Evolutionary conservation across 148 eudicot genomes (phyloP), one percentile per base, ranked within the genome.

Genomic region (Vaccinium myrtillus): DNA sequence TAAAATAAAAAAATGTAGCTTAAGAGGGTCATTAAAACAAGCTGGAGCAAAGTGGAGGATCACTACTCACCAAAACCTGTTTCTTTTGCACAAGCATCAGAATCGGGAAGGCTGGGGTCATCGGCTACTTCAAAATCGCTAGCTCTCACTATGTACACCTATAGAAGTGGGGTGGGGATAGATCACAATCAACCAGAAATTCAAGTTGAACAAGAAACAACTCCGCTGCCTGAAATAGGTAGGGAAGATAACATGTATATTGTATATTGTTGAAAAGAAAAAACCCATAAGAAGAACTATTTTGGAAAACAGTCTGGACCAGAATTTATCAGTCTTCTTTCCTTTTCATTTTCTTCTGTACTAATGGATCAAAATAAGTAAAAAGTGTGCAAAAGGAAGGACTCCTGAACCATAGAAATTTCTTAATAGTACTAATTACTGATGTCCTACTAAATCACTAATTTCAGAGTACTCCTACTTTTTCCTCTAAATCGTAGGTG

Each of bases 91-190:
- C 12, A 30, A 74, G n/a, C 51, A 74, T 6, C 77, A 39, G 21
- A 74, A 74, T 6, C 1, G 3, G 43, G 50, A 74, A 39, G 23
- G 23, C 1, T 16, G 9, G 2, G 25, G 8, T 3, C 50, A 1
- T 18, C 4, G 19, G 8, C 77, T 39, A 74, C 13, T 10, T 32
- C 23, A 18, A 39, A 39, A 74, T 49, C 48, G 16, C 16, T 55
- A 54, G 81, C 65, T 78, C 65, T 54, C 39, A 78, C 43, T 27
- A 30, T 54, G 27, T 53, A 30, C 43, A 27, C 81, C 81, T 78
- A 18, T 8, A 27, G 53, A 51, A 54, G 25, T 2, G 5, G n/a
- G 81, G 39, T 12, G 58, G 61, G 39, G 43, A 69, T 7, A 79
- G 5, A 10, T 80, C 69, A 55, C 49, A 79, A 16, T 56, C 49